Conservation (phyloP, 352 stramenopile species). For the Pilasporangium apinafurcum region DNA sequence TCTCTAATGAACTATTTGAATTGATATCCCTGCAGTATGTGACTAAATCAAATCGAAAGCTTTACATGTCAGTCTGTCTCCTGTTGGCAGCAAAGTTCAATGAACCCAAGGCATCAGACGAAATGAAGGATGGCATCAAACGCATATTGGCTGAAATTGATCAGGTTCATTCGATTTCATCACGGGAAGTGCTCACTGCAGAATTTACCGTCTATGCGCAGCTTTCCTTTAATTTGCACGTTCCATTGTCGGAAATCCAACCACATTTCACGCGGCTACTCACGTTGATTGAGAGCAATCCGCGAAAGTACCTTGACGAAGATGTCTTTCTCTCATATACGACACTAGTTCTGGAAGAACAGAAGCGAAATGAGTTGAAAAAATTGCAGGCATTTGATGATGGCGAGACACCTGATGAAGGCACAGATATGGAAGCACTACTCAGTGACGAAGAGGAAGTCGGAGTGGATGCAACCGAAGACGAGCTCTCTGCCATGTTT, state of each 20-base stretch:
- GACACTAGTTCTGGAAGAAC: constrained; percentile 61
- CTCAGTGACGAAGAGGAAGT: constrained; percentile 69
- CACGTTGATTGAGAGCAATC: constrained; percentile 84
- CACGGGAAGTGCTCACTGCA: constrained; percentile 76
- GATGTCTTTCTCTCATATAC: constrained; percentile 79
- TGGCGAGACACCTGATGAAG: constrained; percentile 48
- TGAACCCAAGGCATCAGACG: constrained; percentile 61
- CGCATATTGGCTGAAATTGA: constrained; percentile 78
- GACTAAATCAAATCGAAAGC: constrained; percentile 93
- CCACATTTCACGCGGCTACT: constrained; percentile 84
- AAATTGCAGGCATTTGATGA: constrained; percentile 16
- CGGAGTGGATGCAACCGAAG: constrained; percentile 13
- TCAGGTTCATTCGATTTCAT: constrained; percentile 69
- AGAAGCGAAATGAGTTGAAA: too few relatives aligned
- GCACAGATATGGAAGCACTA: constrained; percentile 49
- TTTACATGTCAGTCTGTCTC: constrained; percentile 95
- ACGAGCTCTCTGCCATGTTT: constrained; percentile 39
- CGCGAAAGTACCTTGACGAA: constrained; percentile 85
- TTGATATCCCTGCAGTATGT: constrained; percentile 85
- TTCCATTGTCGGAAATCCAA: constrained; percentile 69
- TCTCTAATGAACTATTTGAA: constrained; percentile 25
- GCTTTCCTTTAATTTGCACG: constrained; percentile 86
- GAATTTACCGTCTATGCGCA: constrained; percentile 90
- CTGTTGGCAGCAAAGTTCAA: constrained; percentile 94
- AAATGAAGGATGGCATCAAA: constrained; percentile 56